Evolutionary conservation across 2,329 filamentous ascomycete genomes (phyloP).

Genomic region (Ophiocordyceps australis): DNA sequence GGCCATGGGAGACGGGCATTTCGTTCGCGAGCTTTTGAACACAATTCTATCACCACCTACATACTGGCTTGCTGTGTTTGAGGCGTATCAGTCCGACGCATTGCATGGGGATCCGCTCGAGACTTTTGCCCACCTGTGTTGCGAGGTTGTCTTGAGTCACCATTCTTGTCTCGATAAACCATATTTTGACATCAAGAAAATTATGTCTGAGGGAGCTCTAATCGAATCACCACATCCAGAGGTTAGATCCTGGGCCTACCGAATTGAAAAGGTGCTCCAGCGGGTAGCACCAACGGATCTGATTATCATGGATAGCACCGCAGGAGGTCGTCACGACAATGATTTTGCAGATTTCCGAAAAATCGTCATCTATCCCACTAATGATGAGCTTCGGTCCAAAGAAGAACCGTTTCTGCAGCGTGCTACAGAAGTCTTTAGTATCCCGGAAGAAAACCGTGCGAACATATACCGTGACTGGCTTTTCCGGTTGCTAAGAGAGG

Average conservation of each 20-base stretch:
- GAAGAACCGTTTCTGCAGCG: slow-evolving; percentile 35
- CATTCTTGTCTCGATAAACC: slow-evolving; percentile 1
- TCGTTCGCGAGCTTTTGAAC: slow-evolving; percentile 2
- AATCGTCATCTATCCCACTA: slow-evolving; percentile 46
- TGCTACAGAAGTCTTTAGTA: slow-evolving; percentile 27
- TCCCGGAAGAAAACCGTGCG: slow-evolving; percentile 15
- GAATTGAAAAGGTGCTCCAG: slow-evolving; percentile 18
- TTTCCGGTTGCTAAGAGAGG: slow-evolving; percentile 53
- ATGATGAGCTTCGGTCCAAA: slow-evolving; percentile 39
- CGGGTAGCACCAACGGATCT: slow-evolving; percentile 7
- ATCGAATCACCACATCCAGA: slow-evolving; percentile 7
- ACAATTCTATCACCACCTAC: slow-evolving; percentile 3
- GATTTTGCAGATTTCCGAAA: slow-evolving; percentile 43
- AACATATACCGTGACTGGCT: slow-evolving; percentile 47
- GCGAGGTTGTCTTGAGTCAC: slow-evolving; percentile 3
- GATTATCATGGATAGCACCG: slow-evolving; percentile 7
- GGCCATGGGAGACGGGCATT: slow-evolving; percentile 2
- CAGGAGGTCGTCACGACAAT: slow-evolving; percentile 59
- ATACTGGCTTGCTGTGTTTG: slow-evolving; percentile 3
- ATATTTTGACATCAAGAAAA: slow-evolving; percentile 5
- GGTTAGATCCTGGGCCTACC: slow-evolving; percentile 12
- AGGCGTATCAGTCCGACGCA: neutral
- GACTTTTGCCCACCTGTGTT: slow-evolving; percentile 5
- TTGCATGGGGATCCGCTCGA: neutral
- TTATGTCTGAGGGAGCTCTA: slow-evolving; percentile 8